phyloP scores from a whole-genome alignment of 805 yeast genomes.

The Candida awuae region DNA sequence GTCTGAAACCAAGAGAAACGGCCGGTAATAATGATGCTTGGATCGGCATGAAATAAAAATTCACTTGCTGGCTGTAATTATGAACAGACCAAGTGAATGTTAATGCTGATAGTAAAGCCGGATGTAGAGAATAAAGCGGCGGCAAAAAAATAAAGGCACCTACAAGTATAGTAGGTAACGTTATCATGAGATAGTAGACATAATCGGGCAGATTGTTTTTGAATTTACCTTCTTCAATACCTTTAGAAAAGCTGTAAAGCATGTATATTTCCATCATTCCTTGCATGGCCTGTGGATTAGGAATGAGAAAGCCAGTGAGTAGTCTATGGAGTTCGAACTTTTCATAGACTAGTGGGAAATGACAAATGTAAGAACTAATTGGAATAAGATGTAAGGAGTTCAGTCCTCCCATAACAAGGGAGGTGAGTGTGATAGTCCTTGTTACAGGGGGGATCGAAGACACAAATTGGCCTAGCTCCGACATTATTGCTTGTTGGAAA shows the following conservation, averaged over 20 bases:
- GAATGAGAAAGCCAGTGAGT: slow-evolving; percentile 42
- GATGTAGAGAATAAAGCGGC: slow-evolving; percentile 23
- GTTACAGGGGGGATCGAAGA: slow-evolving; percentile 54
- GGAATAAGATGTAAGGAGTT: slow-evolving; percentile 27
- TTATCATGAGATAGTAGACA: slow-evolving; percentile 42
- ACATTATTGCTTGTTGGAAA: slow-evolving; percentile 15
- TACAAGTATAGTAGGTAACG: slow-evolving; percentile 40
- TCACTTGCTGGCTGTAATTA: slow-evolving; percentile 44
- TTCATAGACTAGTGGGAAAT: slow-evolving; percentile 26
- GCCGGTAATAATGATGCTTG: slow-evolving; percentile 49
- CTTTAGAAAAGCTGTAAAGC: slow-evolving; percentile 49
- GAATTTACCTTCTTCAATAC: slow-evolving; percentile 47
- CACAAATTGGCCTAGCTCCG: slow-evolving; percentile 31
- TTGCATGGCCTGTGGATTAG: slow-evolving; percentile 35
- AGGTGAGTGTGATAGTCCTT: slow-evolving; percentile 42
- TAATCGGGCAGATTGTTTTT: slow-evolving; percentile 44
- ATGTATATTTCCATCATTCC: slow-evolving; percentile 47
- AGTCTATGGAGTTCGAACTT: slow-evolving; percentile 39
- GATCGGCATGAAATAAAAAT: slow-evolving; percentile 46
- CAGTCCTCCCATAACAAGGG: slow-evolving; percentile 38
- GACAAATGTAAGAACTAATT: slow-evolving; percentile 20
- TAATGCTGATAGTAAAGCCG: slow-evolving; percentile 44
- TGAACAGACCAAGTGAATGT: slow-evolving; percentile 57
- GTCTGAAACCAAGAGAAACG: slow-evolving; percentile 34
- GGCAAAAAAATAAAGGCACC: slow-evolving; percentile 26